phyloP scores from a whole-genome alignment of 1,284 basidiomycete genomes.

The Fomitopsis pinicola region DNA sequence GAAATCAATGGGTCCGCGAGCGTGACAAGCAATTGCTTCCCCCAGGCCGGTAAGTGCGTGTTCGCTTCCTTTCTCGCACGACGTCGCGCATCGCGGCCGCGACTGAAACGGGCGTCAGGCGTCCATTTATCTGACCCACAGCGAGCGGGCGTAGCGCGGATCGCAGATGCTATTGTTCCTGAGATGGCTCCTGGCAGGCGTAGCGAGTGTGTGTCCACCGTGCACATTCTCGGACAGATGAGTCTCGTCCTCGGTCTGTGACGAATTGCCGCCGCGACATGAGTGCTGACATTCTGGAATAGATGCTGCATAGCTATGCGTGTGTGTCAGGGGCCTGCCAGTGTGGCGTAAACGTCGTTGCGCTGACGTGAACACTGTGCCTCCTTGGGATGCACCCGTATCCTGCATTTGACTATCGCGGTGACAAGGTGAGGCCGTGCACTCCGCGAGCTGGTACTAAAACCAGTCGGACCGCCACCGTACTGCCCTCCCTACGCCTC shows the following conservation, averaged over 20 bases:
- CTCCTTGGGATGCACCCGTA: background rate
- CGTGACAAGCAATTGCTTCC: background rate
- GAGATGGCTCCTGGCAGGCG: background rate
- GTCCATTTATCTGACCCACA: background rate
- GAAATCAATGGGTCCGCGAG: background rate
- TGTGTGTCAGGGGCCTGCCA: background rate
- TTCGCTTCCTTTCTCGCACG: background rate
- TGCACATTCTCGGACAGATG: background rate
- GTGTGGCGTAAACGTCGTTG: background rate
- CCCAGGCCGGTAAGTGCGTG: background rate
- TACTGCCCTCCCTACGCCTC: background rate
- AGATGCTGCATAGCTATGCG: background rate
- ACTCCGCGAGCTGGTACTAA: slow-evolving; percentile 1
- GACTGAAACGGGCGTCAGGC: background rate
- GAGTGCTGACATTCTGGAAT: background rate
- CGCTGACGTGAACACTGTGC: background rate
- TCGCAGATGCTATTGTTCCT: background rate
- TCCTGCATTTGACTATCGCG: background rate
- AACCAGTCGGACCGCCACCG: background rate
- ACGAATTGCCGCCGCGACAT: background rate
- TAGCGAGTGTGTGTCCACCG: background rate
- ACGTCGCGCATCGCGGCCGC: background rate
- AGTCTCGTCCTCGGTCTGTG: background rate
- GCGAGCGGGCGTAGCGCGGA: background rate
- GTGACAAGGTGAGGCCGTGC: background rate